Evolutionary conservation across 225 moss, liverwort and hornwort species (phyloP).

Genomic region (Sphagnum contortum): DNA sequence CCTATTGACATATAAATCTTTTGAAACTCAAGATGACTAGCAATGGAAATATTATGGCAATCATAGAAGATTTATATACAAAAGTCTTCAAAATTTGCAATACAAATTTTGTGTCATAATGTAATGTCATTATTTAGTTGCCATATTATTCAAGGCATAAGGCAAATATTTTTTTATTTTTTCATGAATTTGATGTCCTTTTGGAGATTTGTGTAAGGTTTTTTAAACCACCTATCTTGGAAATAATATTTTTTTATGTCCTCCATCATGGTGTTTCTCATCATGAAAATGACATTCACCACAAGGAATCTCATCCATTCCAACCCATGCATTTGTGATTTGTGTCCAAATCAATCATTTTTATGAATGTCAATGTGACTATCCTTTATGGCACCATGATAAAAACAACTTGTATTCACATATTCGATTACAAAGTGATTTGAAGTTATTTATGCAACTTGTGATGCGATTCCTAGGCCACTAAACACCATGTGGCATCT

Average conservation of each 20-base stretch:
- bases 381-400: too few relatives aligned
- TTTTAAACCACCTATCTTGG: not conserved
- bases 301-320: too few relatives aligned
- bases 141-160: not conserved
- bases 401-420: too few relatives aligned
- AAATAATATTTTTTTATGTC: not conserved
- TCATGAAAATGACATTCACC: not conserved
- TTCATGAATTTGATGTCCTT: not conserved
- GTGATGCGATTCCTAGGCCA: too few relatives aligned
- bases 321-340: too few relatives aligned
- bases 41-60: not conserved
- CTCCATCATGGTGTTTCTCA: not conserved
- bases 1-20: not conserved
- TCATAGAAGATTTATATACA: not conserved
- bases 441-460: too few relatives aligned
- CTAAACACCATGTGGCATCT: too few relatives aligned
- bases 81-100: not conserved
- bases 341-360: too few relatives aligned
- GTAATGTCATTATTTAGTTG: not conserved
- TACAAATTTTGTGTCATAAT: not conserved
- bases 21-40: not conserved
- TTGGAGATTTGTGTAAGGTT: not conserved
- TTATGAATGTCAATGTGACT: too few relatives aligned
- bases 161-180: not conserved
- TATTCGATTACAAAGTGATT: too few relatives aligned